Conservation (phyloP, 306 rosid species). For the Cyclanthera cordifolia region DNA sequence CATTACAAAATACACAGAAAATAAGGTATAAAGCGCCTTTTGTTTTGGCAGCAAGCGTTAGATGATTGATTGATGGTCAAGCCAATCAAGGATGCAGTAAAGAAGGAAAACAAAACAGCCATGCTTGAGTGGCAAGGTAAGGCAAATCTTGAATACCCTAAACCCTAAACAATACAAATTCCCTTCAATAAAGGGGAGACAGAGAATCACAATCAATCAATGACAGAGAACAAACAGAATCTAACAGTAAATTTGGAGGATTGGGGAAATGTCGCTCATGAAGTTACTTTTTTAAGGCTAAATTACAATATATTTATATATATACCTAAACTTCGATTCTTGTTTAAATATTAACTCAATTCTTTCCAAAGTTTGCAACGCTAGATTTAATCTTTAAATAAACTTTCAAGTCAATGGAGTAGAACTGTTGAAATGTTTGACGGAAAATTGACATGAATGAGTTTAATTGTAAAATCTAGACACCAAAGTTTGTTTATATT, state of each 20-base stretch:
- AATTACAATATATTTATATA: no score
- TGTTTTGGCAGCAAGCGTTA: conserved; percentile 4
- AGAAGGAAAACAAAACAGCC: not conserved
- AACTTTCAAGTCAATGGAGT: no score
- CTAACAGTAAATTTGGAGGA: not conserved
- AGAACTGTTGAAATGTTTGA: no score
- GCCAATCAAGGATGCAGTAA: not conserved
- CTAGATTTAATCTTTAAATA: no score
- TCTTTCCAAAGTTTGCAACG: no score
- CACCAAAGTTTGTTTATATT: no score
- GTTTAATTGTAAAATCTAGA: no score
- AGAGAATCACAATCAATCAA: not conserved
- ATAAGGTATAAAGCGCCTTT: conserved; percentile 5
- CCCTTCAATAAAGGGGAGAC: not conserved
- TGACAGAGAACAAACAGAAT: conserved; percentile 3
- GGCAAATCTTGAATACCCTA: not conserved
- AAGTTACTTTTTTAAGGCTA: no score
- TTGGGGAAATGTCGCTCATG: not conserved
- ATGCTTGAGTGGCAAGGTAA: not conserved
- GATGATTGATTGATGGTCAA: not conserved
- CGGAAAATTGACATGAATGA: no score
- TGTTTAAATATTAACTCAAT: no score
- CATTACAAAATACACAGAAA: not conserved
- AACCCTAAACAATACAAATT: not conserved
- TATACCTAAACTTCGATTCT: no score